Conservation (phyloP, 2,329 filamentous ascomycete genomes). For the Aaosphaeria pasadenensis region DNA sequence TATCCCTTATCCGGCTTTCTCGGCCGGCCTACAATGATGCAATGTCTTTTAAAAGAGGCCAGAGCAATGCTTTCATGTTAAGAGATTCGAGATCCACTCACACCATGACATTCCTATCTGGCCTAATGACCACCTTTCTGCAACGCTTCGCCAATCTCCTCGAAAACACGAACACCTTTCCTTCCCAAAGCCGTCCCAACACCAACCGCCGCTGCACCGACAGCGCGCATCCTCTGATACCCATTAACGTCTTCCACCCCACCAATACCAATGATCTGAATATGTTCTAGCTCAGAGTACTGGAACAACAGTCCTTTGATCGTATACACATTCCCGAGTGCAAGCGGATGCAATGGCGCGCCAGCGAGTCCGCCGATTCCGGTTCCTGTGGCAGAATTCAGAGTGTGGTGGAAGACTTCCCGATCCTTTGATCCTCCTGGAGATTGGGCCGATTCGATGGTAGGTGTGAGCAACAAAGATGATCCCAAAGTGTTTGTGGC, state of each 20-base stretch:
- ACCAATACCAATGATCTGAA: conserved; percentile 68
- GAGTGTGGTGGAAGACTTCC: conserved; percentile 26
- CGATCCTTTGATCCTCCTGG: not conserved
- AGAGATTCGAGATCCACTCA: too few species aligned
- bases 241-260: conserved; percentile 65
- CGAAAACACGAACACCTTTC: conserved; percentile 62
- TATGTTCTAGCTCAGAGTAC: conserved; percentile 46
- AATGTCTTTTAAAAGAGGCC: too few species aligned
- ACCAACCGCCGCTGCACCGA: conserved; percentile 63
- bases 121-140: not conserved
- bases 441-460: conserved; percentile 3
- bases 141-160: conserved; percentile 46
- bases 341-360: conserved; percentile 67
- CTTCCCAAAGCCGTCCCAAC: conserved; percentile 65
- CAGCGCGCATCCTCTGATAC: conserved; percentile 62
- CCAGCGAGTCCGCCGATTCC: conserved; percentile 73
- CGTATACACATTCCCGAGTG: conserved; percentile 71
- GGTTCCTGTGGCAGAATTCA: conserved; percentile 51
- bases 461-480: conserved; percentile 56
- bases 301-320: conserved; percentile 60
- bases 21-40: too few species aligned
- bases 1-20: too few species aligned
- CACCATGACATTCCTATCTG: too few species aligned
- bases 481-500: conserved; percentile 72
- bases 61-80: too few species aligned